phyloP scores from a whole-genome alignment of 2,329 filamentous ascomycete genomes.

The Verruconis gallopava region DNA sequence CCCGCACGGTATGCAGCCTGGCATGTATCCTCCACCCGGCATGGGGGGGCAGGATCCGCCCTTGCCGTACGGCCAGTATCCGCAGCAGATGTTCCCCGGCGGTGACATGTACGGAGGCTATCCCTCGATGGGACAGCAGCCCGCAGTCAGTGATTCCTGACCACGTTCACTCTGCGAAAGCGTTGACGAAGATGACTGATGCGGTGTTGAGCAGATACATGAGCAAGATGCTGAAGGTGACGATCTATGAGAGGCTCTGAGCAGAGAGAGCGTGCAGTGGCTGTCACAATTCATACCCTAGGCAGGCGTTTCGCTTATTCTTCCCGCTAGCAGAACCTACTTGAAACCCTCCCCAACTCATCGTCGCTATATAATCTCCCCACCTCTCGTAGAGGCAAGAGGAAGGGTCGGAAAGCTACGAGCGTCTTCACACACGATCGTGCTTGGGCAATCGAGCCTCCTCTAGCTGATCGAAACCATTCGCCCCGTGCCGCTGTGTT shows the following conservation, averaged over 20 bases:
- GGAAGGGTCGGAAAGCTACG: too few relatives aligned
- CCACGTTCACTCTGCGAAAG: neutral
- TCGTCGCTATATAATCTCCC: too few relatives aligned
- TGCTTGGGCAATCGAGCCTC: too few relatives aligned
- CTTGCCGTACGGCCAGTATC: slow-evolving; percentile 55
- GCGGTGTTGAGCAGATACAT: neutral
- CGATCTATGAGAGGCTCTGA: neutral
- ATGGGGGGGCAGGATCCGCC: slow-evolving; percentile 60
- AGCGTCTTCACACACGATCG: too few relatives aligned
- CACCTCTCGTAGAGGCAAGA: too few relatives aligned
- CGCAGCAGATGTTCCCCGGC: slow-evolving; percentile 57
- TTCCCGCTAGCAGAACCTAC: too few relatives aligned
- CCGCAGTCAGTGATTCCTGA: slow-evolving; percentile 4
- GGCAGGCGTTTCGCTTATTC: too few relatives aligned
- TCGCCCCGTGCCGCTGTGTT: too few relatives aligned
- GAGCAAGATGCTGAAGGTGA: neutral
- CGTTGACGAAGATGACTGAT: neutral
- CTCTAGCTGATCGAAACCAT: too few relatives aligned
- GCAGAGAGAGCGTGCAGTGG: too few relatives aligned
- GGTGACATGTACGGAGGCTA: slow-evolving; percentile 52
- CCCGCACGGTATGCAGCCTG: slow-evolving; percentile 51
- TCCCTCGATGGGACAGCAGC: slow-evolving; percentile 58
- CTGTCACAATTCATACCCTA: too few relatives aligned
- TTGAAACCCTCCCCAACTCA: too few relatives aligned
- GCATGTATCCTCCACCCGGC: slow-evolving; percentile 53